Conservation (phyloP, 2,329 filamentous ascomycete genomes). For the Trichophyton verrucosum region DNA sequence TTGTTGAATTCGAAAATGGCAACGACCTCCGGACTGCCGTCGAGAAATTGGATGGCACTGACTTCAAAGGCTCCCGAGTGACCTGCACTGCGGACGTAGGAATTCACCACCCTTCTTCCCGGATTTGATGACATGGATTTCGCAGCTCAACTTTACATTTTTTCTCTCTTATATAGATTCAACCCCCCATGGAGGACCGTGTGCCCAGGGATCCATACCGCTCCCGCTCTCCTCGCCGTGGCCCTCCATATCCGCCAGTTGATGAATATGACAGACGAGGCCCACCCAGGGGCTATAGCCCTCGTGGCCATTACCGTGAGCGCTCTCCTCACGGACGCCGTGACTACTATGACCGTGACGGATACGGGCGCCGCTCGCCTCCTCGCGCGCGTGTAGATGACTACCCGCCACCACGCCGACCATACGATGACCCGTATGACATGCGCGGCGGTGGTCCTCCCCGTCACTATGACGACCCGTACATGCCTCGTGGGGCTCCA, state of each 20-base stretch:
- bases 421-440: slow-evolving; percentile 50
- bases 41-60: slow-evolving; percentile 82
- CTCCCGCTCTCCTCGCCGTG: slow-evolving; percentile 67
- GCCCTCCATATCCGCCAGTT: slow-evolving; percentile 43
- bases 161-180: slow-evolving; percentile 43
- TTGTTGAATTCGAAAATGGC: slow-evolving; percentile 94
- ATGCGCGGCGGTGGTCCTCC: slow-evolving; percentile 35
- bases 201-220: slow-evolving; percentile 57
- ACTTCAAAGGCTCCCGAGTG: slow-evolving; percentile 84
- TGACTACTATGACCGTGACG: slow-evolving; percentile 76
- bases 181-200: slow-evolving; percentile 52
- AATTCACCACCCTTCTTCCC: slow-evolving; percentile 10
- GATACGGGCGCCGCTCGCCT: slow-evolving; percentile 65
- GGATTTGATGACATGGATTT: slow-evolving; percentile 11
- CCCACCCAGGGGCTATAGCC: slow-evolving; percentile 71
- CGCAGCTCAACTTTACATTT: slow-evolving; percentile 18
- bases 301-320: slow-evolving; percentile 74
- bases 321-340: slow-evolving; percentile 64
- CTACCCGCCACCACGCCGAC: slow-evolving; percentile 49
- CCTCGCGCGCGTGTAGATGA: slow-evolving; percentile 57
- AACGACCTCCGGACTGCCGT: slow-evolving; percentile 81
- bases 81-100: slow-evolving; percentile 78
- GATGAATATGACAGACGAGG: slow-evolving; percentile 79
- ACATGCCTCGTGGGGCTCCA: slow-evolving; percentile 41
- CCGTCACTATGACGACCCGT: slow-evolving; percentile 47